Percentiles rank a stretch among this genome's conserved stretches.
phyloP scores from a whole-genome alignment of 2,329 filamentous ascomycete species.

The Orbilia blumenaviensis region DNA sequence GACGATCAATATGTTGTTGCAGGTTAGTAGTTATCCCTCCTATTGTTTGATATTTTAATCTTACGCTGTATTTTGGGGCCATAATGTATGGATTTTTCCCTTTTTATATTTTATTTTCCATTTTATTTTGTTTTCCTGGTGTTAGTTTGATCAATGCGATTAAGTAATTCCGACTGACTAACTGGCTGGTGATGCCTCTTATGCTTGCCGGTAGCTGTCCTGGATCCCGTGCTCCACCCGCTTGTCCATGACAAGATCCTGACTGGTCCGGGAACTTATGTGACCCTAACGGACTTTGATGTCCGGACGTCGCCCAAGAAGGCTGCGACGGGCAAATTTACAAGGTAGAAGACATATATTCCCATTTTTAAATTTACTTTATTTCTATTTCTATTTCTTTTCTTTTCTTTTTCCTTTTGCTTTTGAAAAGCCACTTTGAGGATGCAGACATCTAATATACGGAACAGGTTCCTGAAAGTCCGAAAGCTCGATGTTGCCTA shows the following conservation, averaged over 20 bases:
- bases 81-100: no score
- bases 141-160: no score
- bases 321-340: slow-evolving; percentile 23
- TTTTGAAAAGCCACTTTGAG: no score
- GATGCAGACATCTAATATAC: not conserved
- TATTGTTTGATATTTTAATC: not conserved
- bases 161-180: no score
- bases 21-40: slow-evolving; percentile 17
- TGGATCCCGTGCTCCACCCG: slow-evolving; percentile 34
- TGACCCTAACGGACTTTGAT: slow-evolving; percentile 45
- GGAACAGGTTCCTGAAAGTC: slow-evolving; percentile 36
- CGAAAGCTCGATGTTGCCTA: slow-evolving; percentile 34
- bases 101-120: not conserved
- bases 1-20: slow-evolving; percentile 42
- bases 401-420: no score
- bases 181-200: not conserved
- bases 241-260: slow-evolving; percentile 41
- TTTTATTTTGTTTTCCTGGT: not conserved
- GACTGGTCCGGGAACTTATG: slow-evolving; percentile 27
- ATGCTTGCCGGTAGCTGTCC: slow-evolving; percentile 21
- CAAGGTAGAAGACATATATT: slow-evolving; percentile 33
- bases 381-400: no score
- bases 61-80: no score
- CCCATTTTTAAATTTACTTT: no score
- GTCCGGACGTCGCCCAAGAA: slow-evolving; percentile 40